A percentile compares a stretch with the other conserved stretches of the same genome.
phyloP scores from a whole-genome alignment of 805 yeast genomes.

The Teunomyces barrocoloradensis region DNA sequence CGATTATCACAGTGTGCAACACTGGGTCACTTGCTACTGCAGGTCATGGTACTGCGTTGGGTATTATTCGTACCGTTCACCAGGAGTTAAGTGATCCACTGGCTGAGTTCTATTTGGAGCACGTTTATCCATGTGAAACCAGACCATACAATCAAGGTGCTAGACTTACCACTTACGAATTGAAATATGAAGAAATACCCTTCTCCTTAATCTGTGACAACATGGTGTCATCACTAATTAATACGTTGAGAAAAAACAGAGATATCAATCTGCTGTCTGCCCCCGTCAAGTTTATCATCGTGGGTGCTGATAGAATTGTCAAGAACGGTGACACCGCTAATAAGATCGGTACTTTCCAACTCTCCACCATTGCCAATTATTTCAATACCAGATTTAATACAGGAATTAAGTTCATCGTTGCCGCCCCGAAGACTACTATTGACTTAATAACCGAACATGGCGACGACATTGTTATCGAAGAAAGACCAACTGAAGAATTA shows the following conservation, averaged over 20 bases:
- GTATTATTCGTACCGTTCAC: slow-evolving; percentile 75
- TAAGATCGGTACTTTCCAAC: slow-evolving; percentile 92
- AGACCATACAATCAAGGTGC: slow-evolving; percentile 98
- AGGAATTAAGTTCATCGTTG: slow-evolving; percentile 80
- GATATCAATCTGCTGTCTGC: slow-evolving; percentile 32
- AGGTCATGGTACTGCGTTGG: slow-evolving; percentile 96
- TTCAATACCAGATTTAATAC: slow-evolving; percentile 23
- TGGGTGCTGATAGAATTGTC: slow-evolving; percentile 95
- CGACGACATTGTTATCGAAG: slow-evolving; percentile 77
- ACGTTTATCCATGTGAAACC: slow-evolving; percentile 87
- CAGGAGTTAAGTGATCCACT: slow-evolving; percentile 28
- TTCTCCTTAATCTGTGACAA: slow-evolving; percentile 87
- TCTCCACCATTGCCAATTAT: slow-evolving; percentile 68
- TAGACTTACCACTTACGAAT: slow-evolving; percentile 85
- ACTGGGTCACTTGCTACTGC: slow-evolving; percentile 97
- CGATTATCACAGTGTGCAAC: slow-evolving; percentile 89
- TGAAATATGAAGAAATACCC: slow-evolving; percentile 82
- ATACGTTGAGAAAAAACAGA: slow-evolving; percentile 35
- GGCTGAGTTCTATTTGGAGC: slow-evolving; percentile 49
- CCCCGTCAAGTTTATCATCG: slow-evolving; percentile 85
- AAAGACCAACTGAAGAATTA: slow-evolving; percentile 78
- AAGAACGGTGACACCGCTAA: slow-evolving; percentile 94
- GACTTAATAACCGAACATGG: slow-evolving; percentile 69
- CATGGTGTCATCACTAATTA: slow-evolving; percentile 79
- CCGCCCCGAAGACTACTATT: slow-evolving; percentile 92